Base-by-base conservation (phyloP, 176 grass and related monocot species). In the Aegilops longissima region DNA sequence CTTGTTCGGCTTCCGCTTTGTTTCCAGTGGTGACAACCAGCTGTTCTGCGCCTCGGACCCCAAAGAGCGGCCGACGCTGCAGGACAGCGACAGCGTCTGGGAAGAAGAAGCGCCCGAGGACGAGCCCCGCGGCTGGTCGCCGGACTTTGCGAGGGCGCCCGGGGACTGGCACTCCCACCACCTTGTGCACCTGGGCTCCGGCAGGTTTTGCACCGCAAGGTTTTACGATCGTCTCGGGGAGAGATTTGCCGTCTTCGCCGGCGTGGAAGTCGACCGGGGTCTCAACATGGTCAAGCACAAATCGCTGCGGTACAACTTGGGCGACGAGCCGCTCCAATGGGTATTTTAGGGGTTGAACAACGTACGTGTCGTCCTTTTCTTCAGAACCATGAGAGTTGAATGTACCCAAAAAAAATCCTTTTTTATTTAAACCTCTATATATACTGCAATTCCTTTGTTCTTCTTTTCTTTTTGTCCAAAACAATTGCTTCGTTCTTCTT, bases 251-350 rank as follows among this genome's bases (percentile, higher is more conserved):
- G 24, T 75, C 42, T 75, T 75, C 13, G 45, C 72, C 7, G 72
- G 42, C 42, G 39, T 75, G 42, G 72, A 75, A 12, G 42, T 75
- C 40, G 72, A 75, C 72, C 23, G 13, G 13, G 42, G 13, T 3
- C 72, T 75, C 24, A 75, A 75, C 72, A 17, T 75, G 72, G 72
- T 75, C 23, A 75, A 75, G 42, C 72, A 75, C 72, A 75, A 75
- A 23, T 75, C 72, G 72, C 23, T 75, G 42, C 72, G 72, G 3
- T 75, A 75, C 72, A 75, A 49, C 42, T 75, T 75, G 42, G 42
- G 49, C 72, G 72, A 75, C 7, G 42, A 75, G 23, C 72, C 72
- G 12, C 40, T 75, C 23, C 40, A 49, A 3, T 74, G 71, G 71
- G 71, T 74, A 5, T 16, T 74, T 27, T 45, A 74, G 68, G 65